Percentiles rank a stretch among this genome's conserved stretches.
Conservation (phyloP, 2,329 filamentous ascomycete genomes). For the Chaetomiaceae sp. region DNA sequence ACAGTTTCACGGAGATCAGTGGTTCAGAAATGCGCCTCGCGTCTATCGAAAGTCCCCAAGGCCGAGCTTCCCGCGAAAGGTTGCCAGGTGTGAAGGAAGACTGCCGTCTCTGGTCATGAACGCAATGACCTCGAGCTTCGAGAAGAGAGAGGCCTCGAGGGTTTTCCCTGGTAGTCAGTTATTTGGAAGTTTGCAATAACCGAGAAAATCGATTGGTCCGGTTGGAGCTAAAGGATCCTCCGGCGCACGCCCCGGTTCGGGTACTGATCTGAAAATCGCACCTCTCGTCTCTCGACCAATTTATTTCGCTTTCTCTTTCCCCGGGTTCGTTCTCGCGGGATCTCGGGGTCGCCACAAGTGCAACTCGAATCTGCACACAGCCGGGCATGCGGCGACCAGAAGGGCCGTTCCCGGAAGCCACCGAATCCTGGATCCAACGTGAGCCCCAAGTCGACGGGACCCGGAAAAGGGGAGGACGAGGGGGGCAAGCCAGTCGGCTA, state of each 20-base stretch:
- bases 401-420: constrained; percentile 5
- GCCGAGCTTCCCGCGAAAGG: not conserved
- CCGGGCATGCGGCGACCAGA: not conserved
- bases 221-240: not conserved
- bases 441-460: not conserved
- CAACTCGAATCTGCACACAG: constrained; percentile 7
- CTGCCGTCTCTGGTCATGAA: not conserved
- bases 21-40: too few relatives aligned
- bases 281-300: not conserved
- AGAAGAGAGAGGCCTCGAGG: not conserved
- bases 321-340: too few relatives aligned
- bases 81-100: not conserved
- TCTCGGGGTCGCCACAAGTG: not conserved
- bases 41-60: too few relatives aligned
- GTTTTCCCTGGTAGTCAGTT: not conserved
- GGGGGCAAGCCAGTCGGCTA: constrained; percentile 8
- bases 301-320: too few relatives aligned
- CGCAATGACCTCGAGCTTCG: constrained; percentile 1
- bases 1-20: too few relatives aligned
- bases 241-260: not conserved
- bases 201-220: not conserved
- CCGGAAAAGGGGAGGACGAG: constrained; percentile 6
- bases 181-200: not conserved
- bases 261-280: not conserved
- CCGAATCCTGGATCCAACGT: not conserved